A percentile compares a stretch with the other conserved stretches of the same genome.
Conservation (phyloP, 202 grass and related monocot species). For the Cymbopogon flexuosus region DNA sequence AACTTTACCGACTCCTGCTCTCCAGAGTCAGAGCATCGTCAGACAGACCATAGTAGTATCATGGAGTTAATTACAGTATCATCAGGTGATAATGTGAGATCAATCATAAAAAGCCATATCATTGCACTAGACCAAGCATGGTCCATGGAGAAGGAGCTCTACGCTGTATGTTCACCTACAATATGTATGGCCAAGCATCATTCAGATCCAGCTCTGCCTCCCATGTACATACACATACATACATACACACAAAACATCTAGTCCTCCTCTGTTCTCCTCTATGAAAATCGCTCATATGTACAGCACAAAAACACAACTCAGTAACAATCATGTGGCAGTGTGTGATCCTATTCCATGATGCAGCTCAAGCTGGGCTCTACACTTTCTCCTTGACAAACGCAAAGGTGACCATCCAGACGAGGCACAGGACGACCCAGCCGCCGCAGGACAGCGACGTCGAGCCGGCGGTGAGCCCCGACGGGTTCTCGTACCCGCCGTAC, state of each 20-base stretch:
- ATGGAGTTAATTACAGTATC: no score
- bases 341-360: background rate
- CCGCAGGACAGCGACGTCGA: slow-evolving; percentile 24
- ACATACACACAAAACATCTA: slow-evolving; percentile 29
- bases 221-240: background rate
- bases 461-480: slow-evolving; percentile 35
- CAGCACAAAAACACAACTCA: background rate
- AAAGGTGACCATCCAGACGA: slow-evolving; percentile 42
- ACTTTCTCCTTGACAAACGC: slow-evolving; percentile 38
- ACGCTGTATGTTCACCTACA: slow-evolving; percentile 10
- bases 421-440: slow-evolving; percentile 34
- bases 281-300: slow-evolving; percentile 31
- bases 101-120: background rate
- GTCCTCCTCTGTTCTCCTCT: slow-evolving; percentile 1
- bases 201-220: background rate
- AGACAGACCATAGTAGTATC: no score
- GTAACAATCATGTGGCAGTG: background rate
- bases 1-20: no score
- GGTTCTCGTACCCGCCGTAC: slow-evolving; percentile 53
- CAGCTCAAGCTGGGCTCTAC: background rate
- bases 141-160: slow-evolving; percentile 14
- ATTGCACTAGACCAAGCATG: background rate
- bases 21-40: no score
- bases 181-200: slow-evolving; percentile 19
- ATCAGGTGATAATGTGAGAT: background rate